A percentile compares a stretch with the other conserved stretches of the same genome.
These are phyloP conservation scores for Dalbergia cochinchinensis DNA, from an alignment of 306 rosid genomes.

Conservation along the genomic window DNA sequence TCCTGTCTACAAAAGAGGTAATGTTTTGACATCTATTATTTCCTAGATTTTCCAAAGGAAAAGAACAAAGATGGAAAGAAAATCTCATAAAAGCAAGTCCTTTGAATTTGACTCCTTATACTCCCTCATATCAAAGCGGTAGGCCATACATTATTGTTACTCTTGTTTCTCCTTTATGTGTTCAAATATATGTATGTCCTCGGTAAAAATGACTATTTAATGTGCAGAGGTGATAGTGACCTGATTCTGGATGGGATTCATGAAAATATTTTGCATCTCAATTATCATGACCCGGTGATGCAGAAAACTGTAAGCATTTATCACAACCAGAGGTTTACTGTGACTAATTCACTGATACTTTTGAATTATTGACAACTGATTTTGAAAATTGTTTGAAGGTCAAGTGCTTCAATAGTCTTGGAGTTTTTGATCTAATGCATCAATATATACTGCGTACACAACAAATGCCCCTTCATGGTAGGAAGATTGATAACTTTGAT, in stretches of 20 bases:
- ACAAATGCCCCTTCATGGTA: conserved; percentile 78
- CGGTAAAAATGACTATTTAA: conserved; percentile 30
- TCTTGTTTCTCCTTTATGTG: conserved; percentile 8
- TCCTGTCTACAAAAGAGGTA: conserved; percentile 31
- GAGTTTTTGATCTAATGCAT: conserved; percentile 76
- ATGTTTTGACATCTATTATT: conserved; percentile 27
- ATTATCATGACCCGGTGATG: conserved; percentile 95
- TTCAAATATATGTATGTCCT: conserved; percentile 26
- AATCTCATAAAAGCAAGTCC: conserved; percentile 50
- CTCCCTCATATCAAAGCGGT: conserved; percentile 84
- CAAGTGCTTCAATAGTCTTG: conserved; percentile 80
- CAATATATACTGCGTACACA: conserved; percentile 79
- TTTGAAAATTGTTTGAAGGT: conserved; percentile 64
- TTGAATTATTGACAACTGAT: conserved; percentile 44
- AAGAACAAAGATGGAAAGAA: conserved; percentile 67
- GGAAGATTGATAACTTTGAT: conserved; percentile 33
- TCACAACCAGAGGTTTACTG: conserved; percentile 5
- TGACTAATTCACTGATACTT: conserved; percentile 41
- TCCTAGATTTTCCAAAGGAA: conserved; percentile 81
- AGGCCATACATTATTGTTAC: conserved; percentile 48
- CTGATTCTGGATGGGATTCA: conserved; percentile 93
- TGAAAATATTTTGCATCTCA: conserved; percentile 89
- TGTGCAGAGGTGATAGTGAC: conserved; percentile 87
- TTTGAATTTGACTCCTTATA: conserved; percentile 75
- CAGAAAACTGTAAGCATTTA: conserved; percentile 81